phyloP scores from a whole-genome alignment of 164 flowering plant species.

The Aristolochia californica region DNA sequence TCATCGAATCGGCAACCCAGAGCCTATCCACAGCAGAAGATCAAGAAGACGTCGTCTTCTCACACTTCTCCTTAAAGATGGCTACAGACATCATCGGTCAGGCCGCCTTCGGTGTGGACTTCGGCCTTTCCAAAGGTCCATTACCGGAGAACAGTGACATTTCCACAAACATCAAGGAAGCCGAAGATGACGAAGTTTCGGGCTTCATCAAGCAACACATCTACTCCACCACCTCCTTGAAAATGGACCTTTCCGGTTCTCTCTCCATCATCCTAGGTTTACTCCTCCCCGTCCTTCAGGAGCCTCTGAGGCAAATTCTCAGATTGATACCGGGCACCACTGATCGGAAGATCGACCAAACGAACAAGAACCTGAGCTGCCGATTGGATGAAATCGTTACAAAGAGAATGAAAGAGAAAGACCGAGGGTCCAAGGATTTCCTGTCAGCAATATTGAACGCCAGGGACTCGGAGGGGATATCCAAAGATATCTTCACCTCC shows the following conservation, averaged over 20 bases:
- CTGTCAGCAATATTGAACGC: slow-evolving; percentile 62
- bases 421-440: slow-evolving; percentile 52
- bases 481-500: slow-evolving; percentile 46
- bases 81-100: slow-evolving; percentile 89
- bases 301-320: slow-evolving; percentile 67
- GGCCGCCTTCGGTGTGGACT: slow-evolving; percentile 86
- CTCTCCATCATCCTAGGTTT: slow-evolving; percentile 72
- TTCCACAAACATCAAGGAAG: not conserved
- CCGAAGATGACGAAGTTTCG: slow-evolving; percentile 28
- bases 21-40: slow-evolving; percentile 25
- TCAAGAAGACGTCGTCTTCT: slow-evolving; percentile 41
- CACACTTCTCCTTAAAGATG: slow-evolving; percentile 56
- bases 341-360: slow-evolving; percentile 58
- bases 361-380: slow-evolving; percentile 37
- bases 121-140: slow-evolving; percentile 58
- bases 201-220: slow-evolving; percentile 80
- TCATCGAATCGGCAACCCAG: slow-evolving; percentile 49
- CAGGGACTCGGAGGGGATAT: slow-evolving; percentile 38
- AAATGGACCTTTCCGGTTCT: slow-evolving; percentile 89
- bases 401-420: slow-evolving; percentile 35
- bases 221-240: slow-evolving; percentile 79
- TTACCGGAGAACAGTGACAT: slow-evolving; percentile 4
- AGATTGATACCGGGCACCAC: slow-evolving; percentile 71
- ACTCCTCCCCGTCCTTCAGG: slow-evolving; percentile 72
- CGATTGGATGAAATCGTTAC: slow-evolving; percentile 60